Percentiles rank a stretch among this genome's conserved stretches.
phyloP scores from a whole-genome alignment of 2,329 filamentous ascomycete genomes.

The Colletotrichum truncatum region DNA sequence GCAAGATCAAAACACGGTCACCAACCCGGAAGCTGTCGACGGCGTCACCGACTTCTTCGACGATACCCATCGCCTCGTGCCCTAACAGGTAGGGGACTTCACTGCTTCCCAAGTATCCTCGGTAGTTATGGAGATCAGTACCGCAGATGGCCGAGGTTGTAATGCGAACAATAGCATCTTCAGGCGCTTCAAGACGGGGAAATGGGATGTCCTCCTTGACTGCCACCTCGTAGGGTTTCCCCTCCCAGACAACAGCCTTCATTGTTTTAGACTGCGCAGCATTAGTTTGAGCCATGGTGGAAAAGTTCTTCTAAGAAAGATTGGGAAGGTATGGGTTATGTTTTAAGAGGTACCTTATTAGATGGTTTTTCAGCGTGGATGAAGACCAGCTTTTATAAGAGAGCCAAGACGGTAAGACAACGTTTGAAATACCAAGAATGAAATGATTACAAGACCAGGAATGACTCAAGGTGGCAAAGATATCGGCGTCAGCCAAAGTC shows the following conservation, averaged over 20 bases:
- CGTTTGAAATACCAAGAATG: not conserved
- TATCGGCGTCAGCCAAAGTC: no score
- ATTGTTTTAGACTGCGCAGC: constrained; percentile 6
- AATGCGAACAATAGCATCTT: constrained; percentile 46
- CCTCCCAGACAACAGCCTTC: constrained; percentile 35
- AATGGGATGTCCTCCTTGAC: constrained; percentile 30
- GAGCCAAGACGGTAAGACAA: not conserved
- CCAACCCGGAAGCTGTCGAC: constrained; percentile 45
- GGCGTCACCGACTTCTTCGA: constrained; percentile 44
- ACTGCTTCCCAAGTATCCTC: constrained; percentile 33
- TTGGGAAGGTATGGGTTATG: not conserved
- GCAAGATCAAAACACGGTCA: constrained; percentile 48
- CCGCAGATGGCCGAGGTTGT: constrained; percentile 46
- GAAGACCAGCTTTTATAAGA: not conserved
- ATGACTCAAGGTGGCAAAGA: no score
- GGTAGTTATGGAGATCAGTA: constrained; percentile 45
- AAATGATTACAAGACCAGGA: fast-evolving
- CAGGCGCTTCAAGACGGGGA: constrained; percentile 28
- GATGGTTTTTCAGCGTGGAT: no score
- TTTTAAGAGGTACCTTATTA: no score
- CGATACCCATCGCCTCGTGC: constrained; percentile 52
- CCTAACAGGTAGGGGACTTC: constrained; percentile 39
- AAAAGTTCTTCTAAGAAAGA: not conserved
- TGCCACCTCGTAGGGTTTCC: constrained; percentile 29
- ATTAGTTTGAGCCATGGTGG: not conserved